phyloP scores from a whole-genome alignment of 1,284 basidiomycete genomes.

The Trametes polyzona region DNA sequence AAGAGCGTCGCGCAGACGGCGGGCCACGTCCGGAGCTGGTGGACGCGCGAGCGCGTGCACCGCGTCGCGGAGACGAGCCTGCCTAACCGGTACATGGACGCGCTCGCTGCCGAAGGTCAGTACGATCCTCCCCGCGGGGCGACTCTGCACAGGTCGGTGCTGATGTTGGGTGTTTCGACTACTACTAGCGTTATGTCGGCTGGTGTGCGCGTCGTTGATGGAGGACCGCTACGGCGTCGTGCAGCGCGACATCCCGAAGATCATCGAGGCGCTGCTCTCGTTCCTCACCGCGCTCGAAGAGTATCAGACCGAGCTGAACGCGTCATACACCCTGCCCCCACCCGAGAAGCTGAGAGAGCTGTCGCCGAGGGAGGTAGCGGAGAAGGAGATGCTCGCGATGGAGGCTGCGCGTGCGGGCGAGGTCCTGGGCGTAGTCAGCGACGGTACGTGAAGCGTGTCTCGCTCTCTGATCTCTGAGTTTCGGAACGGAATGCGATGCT shows the following conservation, averaged over 20 bases:
- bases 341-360: slow-evolving; percentile 40
- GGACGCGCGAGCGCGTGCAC: slow-evolving; percentile 58
- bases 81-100: slow-evolving; percentile 62
- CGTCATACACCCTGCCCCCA: slow-evolving; percentile 41
- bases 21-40: slow-evolving; percentile 47
- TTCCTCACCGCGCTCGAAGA: slow-evolving; percentile 70
- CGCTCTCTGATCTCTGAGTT: background rate
- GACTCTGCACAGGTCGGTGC: background rate
- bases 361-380: slow-evolving; percentile 33
- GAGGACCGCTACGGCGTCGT: slow-evolving; percentile 85
- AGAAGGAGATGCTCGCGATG: slow-evolving; percentile 39
- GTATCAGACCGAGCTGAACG: slow-evolving; percentile 53
- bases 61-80: slow-evolving; percentile 56
- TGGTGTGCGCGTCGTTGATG: slow-evolving; percentile 72
- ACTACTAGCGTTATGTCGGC: slow-evolving; percentile 62
- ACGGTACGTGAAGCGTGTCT: slow-evolving; percentile 41
- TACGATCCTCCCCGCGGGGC: too few species aligned
- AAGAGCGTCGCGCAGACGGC: slow-evolving; percentile 31
- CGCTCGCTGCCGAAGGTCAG: slow-evolving; percentile 60
- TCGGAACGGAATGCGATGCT: slow-evolving; percentile 2
- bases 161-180: background rate
- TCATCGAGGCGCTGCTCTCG: slow-evolving; percentile 74
- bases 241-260: slow-evolving; percentile 80
- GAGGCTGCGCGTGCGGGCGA: slow-evolving; percentile 59
- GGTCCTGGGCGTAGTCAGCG: slow-evolving; percentile 55